Evolutionary conservation across 1,284 basidiomycete species (phyloP), one percentile per base, ranked within the genome.

Genomic region (Leccinum griseonigrum): DNA sequence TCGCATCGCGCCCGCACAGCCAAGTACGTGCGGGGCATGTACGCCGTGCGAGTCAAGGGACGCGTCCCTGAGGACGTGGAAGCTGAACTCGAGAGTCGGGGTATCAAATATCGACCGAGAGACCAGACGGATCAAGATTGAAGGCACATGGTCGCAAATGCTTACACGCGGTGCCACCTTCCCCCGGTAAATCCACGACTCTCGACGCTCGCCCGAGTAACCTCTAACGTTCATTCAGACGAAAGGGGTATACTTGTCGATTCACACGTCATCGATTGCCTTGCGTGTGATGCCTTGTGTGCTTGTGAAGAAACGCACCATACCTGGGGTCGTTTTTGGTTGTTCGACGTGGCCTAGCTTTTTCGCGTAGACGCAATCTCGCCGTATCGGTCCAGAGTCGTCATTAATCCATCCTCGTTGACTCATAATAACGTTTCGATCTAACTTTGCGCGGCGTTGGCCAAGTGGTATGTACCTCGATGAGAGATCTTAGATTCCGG

Each of bases 1-100:
- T 10, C 48, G 18, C 22, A 22, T 13, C 8, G 22, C 48, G 22
- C 22, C 48, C 26, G 0, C 48, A 16, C 68, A 95, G 94, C 91
- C 65, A 94, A 94, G 76, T 91, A 92, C 69, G 89, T 87, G 43
- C 83, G 88, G 36, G 94, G 94, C 1, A 87, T 96, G 79, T 96
- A 96, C 72, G 94, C 94, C 10, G 91, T 90, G 13, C 86, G 92
- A 48, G 94, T 96, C 43, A 92, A 88, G 62, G 94, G 94, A 4
- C 86, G 91, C 32, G 83, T 95, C 65, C 94, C 93, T 1, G 89
- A 91, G 62, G 92, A 95, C 61, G 88, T 95, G 3, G 91, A 95
- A 69, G 85, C 86, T 34, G 90, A 92, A 67, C 80, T 94, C 14
- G 84, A 89, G 59, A 81, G 78, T 60, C 82, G 89, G 62, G 86